Evolutionary conservation across 257 asterid genomes (phyloP).

Genomic region (Forsythia viridissima): DNA sequence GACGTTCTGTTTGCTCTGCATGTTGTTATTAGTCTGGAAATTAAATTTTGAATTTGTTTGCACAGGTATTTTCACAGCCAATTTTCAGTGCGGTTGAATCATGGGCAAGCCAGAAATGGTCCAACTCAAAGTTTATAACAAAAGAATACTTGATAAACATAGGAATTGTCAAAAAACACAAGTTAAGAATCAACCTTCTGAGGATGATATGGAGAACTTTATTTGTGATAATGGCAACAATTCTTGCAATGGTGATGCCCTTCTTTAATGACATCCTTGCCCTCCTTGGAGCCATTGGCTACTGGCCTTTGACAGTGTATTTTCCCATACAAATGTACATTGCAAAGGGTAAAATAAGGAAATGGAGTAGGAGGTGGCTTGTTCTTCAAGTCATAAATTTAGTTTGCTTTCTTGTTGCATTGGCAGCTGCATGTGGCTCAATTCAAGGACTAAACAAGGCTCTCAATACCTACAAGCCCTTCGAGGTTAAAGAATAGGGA

Average conservation of each 20-base stretch:
- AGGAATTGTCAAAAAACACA: constrained; percentile 16
- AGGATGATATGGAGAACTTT: constrained; percentile 53
- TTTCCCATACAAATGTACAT: constrained; percentile 59
- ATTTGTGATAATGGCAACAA: constrained; percentile 42
- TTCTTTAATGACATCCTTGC: constrained; percentile 60
- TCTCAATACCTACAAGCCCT: constrained; percentile 40
- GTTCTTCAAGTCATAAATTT: constrained; percentile 48
- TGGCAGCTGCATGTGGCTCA: constrained; percentile 60
- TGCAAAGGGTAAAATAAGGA: constrained; percentile 31
- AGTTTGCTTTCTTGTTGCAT: constrained; percentile 46
- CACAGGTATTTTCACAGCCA: constrained; percentile 55
- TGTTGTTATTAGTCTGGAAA: neutral
- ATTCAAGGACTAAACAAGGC: constrained; percentile 46
- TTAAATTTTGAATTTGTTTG: neutral
- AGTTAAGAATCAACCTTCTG: constrained; percentile 38
- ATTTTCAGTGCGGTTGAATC: constrained; percentile 37
- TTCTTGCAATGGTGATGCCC: constrained; percentile 50
- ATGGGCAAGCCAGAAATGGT: constrained; percentile 40
- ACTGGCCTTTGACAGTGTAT: constrained; percentile 58
- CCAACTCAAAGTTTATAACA: constrained; percentile 37
- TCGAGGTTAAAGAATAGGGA: constrained; percentile 29
- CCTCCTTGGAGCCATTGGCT: constrained; percentile 53
- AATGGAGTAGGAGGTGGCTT: constrained; percentile 40
- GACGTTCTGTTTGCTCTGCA: neutral
- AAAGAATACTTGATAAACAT: constrained; percentile 32